Conservation (phyloP, 2,329 filamentous ascomycete genomes). For the Apiospora rasikravindrae region DNA sequence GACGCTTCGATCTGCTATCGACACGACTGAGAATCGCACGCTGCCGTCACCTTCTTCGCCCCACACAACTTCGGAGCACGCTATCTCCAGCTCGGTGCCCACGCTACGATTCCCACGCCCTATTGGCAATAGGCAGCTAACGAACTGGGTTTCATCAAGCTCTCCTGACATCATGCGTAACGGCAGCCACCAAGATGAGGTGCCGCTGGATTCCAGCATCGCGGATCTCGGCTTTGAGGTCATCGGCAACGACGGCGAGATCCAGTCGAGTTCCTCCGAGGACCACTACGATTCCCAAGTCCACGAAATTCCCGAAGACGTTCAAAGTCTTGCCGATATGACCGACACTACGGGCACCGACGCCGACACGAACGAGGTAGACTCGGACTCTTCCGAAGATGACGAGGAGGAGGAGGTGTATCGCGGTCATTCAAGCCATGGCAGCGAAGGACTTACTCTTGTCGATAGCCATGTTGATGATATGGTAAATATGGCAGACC, state of each 20-base stretch:
- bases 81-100: slow-evolving; percentile 47
- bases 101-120: slow-evolving; percentile 62
- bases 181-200: slow-evolving; percentile 46
- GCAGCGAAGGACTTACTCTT: slow-evolving; percentile 25
- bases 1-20: slow-evolving; percentile 35
- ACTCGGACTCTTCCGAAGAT: slow-evolving; percentile 45
- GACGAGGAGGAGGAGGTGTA: slow-evolving; percentile 28
- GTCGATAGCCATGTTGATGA: slow-evolving; percentile 25
- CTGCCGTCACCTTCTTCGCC: neutral
- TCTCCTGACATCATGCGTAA: slow-evolving; percentile 61
- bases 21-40: slow-evolving; percentile 22
- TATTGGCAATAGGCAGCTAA: slow-evolving; percentile 59
- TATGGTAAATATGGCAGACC: slow-evolving; percentile 35
- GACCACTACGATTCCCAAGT: slow-evolving; percentile 55
- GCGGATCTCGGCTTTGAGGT: slow-evolving; percentile 64
- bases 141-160: slow-evolving; percentile 64
- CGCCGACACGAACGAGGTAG: slow-evolving; percentile 50
- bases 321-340: slow-evolving; percentile 49
- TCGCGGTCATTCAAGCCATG: slow-evolving; percentile 26
- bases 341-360: slow-evolving; percentile 52
- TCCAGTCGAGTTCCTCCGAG: slow-evolving; percentile 55
- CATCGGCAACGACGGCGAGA: slow-evolving; percentile 59
- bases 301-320: slow-evolving; percentile 48
- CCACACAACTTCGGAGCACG: slow-evolving; percentile 15
- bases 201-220: slow-evolving; percentile 50